A percentile compares a stretch with the other conserved stretches of the same genome.
phyloP scores from a whole-genome alignment of 306 rosid species.

The Coriaria nepalensis region DNA sequence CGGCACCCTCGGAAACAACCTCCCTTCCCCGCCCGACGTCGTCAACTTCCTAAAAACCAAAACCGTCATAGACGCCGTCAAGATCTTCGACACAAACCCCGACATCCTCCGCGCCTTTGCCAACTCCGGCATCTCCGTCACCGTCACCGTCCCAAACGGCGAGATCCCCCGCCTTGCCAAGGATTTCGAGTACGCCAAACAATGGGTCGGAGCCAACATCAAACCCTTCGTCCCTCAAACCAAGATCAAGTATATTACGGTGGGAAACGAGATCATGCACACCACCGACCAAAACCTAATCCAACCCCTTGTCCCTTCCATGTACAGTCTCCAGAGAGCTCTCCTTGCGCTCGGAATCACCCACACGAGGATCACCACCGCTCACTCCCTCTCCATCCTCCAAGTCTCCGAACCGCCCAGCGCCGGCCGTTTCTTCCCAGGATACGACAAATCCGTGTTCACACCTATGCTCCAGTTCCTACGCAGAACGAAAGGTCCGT shows the following conservation, averaged over 20 bases:
- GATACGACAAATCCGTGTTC: slow-evolving; percentile 29
- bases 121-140: slow-evolving; percentile 43
- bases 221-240: slow-evolving; percentile 53
- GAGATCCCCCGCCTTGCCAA: slow-evolving; percentile 28
- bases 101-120: slow-evolving; percentile 76
- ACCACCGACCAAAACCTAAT: slow-evolving; percentile 38
- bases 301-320: slow-evolving; percentile 53
- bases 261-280: slow-evolving; percentile 69
- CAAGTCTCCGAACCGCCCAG: slow-evolving; percentile 53
- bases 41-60: slow-evolving; percentile 46
- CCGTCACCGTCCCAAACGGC: slow-evolving; percentile 67
- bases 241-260: slow-evolving; percentile 45
- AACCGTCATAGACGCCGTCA: slow-evolving; percentile 52
- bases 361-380: slow-evolving; percentile 64
- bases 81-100: slow-evolving; percentile 67
- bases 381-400: slow-evolving; percentile 65
- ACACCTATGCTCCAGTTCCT: slow-evolving; percentile 48
- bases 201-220: slow-evolving; percentile 39
- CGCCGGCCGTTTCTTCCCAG: slow-evolving; percentile 48
- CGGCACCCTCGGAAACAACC: slow-evolving; percentile 72
- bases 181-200: slow-evolving; percentile 22
- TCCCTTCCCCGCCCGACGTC: slow-evolving; percentile 46
- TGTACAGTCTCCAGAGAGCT: slow-evolving; percentile 54
- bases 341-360: slow-evolving; percentile 39
- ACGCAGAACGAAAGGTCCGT: slow-evolving; percentile 41